A percentile compares a stretch with the other conserved stretches of the same genome.
These are phyloP conservation scores for Xylariaceae sp. DNA, from an alignment of 2,329 filamentous ascomycete species.

Conservation along the genomic window DNA sequence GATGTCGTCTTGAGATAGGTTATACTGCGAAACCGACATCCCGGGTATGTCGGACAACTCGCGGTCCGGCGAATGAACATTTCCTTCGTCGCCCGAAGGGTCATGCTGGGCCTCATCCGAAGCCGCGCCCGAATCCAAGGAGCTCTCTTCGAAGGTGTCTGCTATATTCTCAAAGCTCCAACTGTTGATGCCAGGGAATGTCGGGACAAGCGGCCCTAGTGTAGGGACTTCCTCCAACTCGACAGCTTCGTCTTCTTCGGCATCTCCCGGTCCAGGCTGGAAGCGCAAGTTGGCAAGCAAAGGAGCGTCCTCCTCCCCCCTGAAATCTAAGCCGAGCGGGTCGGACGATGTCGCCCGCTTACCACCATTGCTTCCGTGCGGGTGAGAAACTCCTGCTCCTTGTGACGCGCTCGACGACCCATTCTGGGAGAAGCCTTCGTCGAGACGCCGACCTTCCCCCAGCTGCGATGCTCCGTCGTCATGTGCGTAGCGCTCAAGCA, in stretches of 20 bases:
- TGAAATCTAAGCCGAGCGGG: conserved; percentile 9
- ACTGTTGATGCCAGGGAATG: conserved; percentile 23
- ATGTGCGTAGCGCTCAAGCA: conserved; percentile 59
- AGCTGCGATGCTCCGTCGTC: conserved; percentile 40
- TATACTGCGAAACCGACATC: conserved; percentile 29
- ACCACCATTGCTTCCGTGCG: conserved; percentile 55
- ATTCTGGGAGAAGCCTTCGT: conserved; percentile 75
- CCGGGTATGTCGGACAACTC: conserved; percentile 23
- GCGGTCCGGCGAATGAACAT: conserved; percentile 26
- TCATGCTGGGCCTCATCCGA: conserved; percentile 36
- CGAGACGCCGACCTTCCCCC: conserved; percentile 87
- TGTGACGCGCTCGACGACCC: conserved; percentile 85
- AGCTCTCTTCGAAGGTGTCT: conserved; percentile 28
- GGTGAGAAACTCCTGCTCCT: conserved; percentile 72
- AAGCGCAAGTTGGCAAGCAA: conserved; percentile 25
- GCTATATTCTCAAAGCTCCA: conserved; percentile 45
- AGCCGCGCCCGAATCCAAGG: conserved; percentile 27
- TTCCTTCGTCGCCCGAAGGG: conserved; percentile 31
- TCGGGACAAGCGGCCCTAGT: conserved; percentile 17
- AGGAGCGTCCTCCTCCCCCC: conserved; percentile 20
- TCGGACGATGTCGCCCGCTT: conserved; percentile 21
- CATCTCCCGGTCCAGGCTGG: conserved; percentile 35
- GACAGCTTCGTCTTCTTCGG: conserved; percentile 44
- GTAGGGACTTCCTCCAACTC: conserved; percentile 32
- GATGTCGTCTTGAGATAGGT: conserved; percentile 19